phyloP scores from a whole-genome alignment of 768 basidiomycete species.

The Mycena galopus region DNA sequence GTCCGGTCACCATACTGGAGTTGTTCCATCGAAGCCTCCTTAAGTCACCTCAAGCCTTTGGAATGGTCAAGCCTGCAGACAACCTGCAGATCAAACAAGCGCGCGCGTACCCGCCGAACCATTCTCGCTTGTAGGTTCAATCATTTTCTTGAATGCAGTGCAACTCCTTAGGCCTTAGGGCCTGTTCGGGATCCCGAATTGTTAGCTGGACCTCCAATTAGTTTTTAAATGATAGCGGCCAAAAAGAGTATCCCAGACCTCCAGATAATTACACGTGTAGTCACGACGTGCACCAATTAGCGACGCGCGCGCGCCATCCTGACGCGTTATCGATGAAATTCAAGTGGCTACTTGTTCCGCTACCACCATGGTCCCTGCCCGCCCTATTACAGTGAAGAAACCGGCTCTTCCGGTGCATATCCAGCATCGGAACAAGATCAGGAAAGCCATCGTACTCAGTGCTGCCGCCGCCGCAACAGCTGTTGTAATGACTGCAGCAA shows the following conservation, averaged over 20 bases:
- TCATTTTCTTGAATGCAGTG: too few species aligned
- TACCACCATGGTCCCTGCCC: background rate
- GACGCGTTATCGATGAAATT: background rate
- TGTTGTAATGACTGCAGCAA: background rate
- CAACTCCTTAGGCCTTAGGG: too few species aligned
- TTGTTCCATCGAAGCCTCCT: too few species aligned
- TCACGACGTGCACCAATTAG: background rate
- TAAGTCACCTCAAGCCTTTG: too few species aligned
- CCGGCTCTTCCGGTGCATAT: background rate
- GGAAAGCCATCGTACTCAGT: background rate
- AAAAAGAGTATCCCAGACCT: slow-evolving; percentile 2
- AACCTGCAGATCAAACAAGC: too few species aligned
- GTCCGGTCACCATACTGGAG: too few species aligned
- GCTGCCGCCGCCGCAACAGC: background rate
- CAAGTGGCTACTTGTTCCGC: background rate
- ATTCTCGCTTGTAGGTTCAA: too few species aligned
- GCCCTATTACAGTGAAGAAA: slow-evolving; percentile 2
- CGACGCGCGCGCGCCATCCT: background rate
- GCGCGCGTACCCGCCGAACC: too few species aligned
- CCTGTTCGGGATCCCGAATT: too few species aligned
- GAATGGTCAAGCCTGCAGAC: too few species aligned
- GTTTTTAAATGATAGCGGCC: background rate
- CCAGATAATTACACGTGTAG: background rate
- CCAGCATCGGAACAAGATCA: background rate
- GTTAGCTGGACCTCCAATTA: background rate